Conservation (phyloP, 2,329 filamentous ascomycete species). For the Colletotrichum agaves region DNA sequence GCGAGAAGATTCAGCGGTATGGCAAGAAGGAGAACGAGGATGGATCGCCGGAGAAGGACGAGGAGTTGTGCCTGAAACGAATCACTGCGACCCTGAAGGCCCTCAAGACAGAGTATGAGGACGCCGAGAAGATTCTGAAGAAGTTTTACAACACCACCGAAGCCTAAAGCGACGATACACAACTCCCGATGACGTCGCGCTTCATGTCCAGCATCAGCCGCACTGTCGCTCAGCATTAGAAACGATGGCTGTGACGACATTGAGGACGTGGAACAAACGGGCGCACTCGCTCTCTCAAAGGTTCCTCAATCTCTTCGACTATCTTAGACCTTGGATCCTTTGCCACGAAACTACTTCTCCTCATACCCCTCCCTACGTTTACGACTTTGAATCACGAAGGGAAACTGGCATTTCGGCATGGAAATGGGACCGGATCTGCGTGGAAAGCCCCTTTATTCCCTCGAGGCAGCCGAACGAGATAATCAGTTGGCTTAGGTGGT, state of each 20-base stretch:
- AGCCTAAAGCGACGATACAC: constrained; percentile 36
- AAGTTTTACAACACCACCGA: constrained; percentile 64
- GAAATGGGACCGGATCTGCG: constrained; percentile 29
- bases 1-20: constrained; percentile 96
- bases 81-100: constrained; percentile 76
- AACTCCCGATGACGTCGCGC: constrained; percentile 32
- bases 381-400: constrained; percentile 30
- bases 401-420: constrained; percentile 33
- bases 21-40: constrained; percentile 85
- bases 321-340: constrained; percentile 25
- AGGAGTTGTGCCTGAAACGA: constrained; percentile 73
- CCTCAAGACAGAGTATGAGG: constrained; percentile 81
- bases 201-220: constrained; percentile 19
- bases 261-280: constrained; percentile 34
- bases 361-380: constrained; percentile 36
- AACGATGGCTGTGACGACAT: constrained; percentile 47
- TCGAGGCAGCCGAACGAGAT: constrained; percentile 7
- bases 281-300: constrained; percentile 7
- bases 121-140: constrained; percentile 76
- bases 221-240: constrained; percentile 44
- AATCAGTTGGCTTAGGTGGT: constrained; percentile 15
- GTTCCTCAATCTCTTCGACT: constrained; percentile 7
- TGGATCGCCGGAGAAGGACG: constrained; percentile 74
- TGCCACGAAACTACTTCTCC: constrained; percentile 28
- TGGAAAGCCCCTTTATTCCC: constrained; percentile 9